Percentiles rank a stretch among this genome's conserved stretches.
Evolutionary conservation across 2,329 filamentous ascomycete genomes (phyloP).

Genomic region (Aspergillus ruber): DNA sequence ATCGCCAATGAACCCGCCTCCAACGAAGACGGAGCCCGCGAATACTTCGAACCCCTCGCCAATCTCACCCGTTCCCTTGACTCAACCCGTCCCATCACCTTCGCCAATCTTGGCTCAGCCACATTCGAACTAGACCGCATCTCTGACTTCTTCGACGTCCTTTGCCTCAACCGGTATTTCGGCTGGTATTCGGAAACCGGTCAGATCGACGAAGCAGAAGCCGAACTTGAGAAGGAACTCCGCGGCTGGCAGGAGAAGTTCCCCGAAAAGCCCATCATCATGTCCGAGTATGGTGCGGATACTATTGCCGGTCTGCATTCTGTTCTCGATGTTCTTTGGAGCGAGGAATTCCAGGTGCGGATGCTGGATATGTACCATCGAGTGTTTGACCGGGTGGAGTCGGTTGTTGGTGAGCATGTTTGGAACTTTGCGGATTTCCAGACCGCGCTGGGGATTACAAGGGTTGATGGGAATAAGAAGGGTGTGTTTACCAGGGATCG

Average conservation of each 20-base stretch:
- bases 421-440: not conserved
- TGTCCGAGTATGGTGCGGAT: constrained; percentile 26
- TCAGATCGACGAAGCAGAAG: constrained; percentile 16
- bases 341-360: constrained; percentile 22
- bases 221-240: constrained; percentile 16
- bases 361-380: constrained; percentile 23
- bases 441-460: not conserved
- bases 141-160: constrained; percentile 21
- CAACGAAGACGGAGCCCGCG: constrained; percentile 11
- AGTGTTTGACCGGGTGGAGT: constrained; percentile 22
- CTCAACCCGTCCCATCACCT: constrained; percentile 19
- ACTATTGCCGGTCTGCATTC: constrained; percentile 22
- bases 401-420: constrained; percentile 20
- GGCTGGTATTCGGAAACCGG: constrained; percentile 22
- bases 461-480: too few relatives aligned
- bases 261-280: constrained; percentile 21
- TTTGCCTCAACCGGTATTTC: constrained; percentile 24
- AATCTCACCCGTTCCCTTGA: constrained; percentile 17
- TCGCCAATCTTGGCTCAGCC: constrained; percentile 14
- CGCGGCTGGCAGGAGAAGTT: constrained; percentile 16
- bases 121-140: constrained; percentile 10
- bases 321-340: constrained; percentile 18
- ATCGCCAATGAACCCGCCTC: constrained; percentile 21
- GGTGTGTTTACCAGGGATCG: too few relatives aligned
- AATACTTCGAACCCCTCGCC: constrained; percentile 21